phyloP scores from a whole-genome alignment of 2,329 filamentous ascomycete species.

The Ophiocordyceps camponoti-floridani region DNA sequence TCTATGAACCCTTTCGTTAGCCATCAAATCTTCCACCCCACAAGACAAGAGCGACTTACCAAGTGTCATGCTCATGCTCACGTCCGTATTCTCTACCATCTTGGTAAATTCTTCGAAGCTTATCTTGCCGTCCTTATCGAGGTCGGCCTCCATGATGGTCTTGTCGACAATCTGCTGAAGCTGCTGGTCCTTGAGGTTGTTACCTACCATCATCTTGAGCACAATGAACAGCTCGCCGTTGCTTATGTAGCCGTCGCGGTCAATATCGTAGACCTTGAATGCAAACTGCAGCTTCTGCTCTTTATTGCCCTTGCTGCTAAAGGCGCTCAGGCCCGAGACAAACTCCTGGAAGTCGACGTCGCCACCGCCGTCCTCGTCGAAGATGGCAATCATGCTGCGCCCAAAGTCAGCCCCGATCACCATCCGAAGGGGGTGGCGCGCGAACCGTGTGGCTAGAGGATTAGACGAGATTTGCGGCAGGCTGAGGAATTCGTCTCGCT shows the following conservation, averaged over 20 bases:
- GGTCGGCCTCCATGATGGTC: slow-evolving; percentile 98
- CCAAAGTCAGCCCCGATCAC: background rate
- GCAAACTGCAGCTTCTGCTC: slow-evolving; percentile 96
- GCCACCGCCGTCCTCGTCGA: slow-evolving; percentile 94
- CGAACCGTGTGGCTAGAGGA: slow-evolving; percentile 80
- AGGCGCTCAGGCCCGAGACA: slow-evolving; percentile 83
- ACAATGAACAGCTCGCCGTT: slow-evolving; percentile 99
- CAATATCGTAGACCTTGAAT: slow-evolving; percentile 99
- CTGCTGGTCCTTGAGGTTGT: slow-evolving; percentile 97
- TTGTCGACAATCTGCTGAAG: slow-evolving; percentile 99
- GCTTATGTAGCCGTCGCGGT: slow-evolving; percentile 94
- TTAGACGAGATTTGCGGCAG: slow-evolving; percentile 96
- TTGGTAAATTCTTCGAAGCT: slow-evolving; percentile 98
- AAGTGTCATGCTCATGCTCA: slow-evolving; percentile 59
- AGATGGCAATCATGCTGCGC: slow-evolving; percentile 89
- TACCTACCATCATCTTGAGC: slow-evolving; percentile 99
- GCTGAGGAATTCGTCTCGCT: slow-evolving; percentile 94
- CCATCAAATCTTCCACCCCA: background rate
- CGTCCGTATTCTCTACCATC: slow-evolving; percentile 92
- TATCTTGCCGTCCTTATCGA: slow-evolving; percentile 92
- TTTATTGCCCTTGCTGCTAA: slow-evolving; percentile 97
- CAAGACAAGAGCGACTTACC: slow-evolving; percentile 22
- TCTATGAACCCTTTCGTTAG: slow-evolving; percentile 2
- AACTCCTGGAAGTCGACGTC: slow-evolving; percentile 99
- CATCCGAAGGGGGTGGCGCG: no score